Evolutionary conservation across 768 basidiomycete species (phyloP).

Genomic region (Mycena filopes): DNA sequence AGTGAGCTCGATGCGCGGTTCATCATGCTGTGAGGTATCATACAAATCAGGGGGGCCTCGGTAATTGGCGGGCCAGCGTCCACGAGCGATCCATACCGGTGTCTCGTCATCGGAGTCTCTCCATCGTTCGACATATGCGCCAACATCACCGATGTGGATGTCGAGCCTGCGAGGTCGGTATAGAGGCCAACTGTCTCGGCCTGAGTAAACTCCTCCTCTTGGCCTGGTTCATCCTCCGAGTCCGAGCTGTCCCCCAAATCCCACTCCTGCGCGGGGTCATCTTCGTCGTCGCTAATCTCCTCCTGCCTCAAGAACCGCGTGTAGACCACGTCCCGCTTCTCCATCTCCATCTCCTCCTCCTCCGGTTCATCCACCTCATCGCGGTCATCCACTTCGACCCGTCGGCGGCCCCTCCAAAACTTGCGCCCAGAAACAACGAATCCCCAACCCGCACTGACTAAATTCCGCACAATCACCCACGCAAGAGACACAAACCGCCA

Average conservation of each 20-base stretch:
- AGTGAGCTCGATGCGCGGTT: not conserved
- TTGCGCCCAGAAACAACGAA: conserved; percentile 19
- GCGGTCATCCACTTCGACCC: not conserved
- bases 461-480: conserved; percentile 1
- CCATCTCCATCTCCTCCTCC: conserved; percentile 18
- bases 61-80: conserved; percentile 34
- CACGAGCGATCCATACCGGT: conserved; percentile 54
- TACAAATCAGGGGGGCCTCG: conserved; percentile 31
- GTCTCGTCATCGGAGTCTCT: conserved; percentile 60
- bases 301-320: conserved; percentile 32
- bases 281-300: conserved; percentile 31
- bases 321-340: conserved; percentile 21
- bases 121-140: conserved; percentile 62
- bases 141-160: conserved; percentile 56
- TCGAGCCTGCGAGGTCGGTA: conserved; percentile 57
- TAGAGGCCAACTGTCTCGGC: conserved; percentile 62
- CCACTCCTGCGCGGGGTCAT: conserved; percentile 23
- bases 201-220: conserved; percentile 34
- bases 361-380: not conserved
- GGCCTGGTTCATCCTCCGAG: conserved; percentile 29
- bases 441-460: conserved; percentile 23
- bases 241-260: conserved; percentile 17
- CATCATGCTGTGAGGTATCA: not conserved
- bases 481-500: conserved; percentile 39
- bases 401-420: conserved; percentile 3